Base-by-base conservation (phyloP, 2,329 filamentous ascomycete species). In the Sporothrix globosa region DNA sequence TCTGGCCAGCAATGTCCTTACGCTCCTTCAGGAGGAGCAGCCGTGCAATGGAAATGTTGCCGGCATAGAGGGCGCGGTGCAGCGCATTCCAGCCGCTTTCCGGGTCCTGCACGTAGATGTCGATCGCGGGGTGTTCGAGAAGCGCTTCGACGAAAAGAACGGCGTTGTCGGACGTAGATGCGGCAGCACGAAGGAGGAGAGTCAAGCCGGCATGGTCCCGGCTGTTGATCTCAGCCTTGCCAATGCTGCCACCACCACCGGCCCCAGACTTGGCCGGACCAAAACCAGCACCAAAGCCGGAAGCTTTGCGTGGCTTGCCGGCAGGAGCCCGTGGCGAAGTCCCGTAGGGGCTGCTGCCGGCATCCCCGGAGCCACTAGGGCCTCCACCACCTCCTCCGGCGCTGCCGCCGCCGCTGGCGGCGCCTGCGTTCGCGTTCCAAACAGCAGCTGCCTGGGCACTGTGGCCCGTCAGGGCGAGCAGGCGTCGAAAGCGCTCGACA, bases 61-160 rank as follows among this genome's bases (percentile, higher is more conserved):
- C 95, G 75, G 90, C 89, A 78, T 97, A 98, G 54, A 98, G 84
- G 9, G 94, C 92, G 75, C 96, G 88, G 78, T 99, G 96, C 52
- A 99, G 84, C 50, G 94, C 90, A 72, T 97, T 99, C 96, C 96
- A 99, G 58, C 94, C 95, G 79, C 91, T 98, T 80, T 99, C 96
- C 9, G 85, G 83, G 79, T 99, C 96, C 78, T 97, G 94, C 2
- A 86, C 84, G 76, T 97, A 96, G 10, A 98, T 83, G 80, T 99
- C 96, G 74, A 93, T 87, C 68, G 90, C 85, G 1, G 93, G 92
- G 76, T 97, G 90, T 27, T 93, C 90, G 61, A 98, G 84, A 48
- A 99, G 84, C 13, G 92, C 90, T 73, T 88, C 84, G 24, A 94
- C 92, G 76, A 97, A 97, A 2, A 84, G 86, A 50, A 90, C 80